phyloP scores from a whole-genome alignment of 164 flowering plant species.

The Amborella trichopoda region DNA sequence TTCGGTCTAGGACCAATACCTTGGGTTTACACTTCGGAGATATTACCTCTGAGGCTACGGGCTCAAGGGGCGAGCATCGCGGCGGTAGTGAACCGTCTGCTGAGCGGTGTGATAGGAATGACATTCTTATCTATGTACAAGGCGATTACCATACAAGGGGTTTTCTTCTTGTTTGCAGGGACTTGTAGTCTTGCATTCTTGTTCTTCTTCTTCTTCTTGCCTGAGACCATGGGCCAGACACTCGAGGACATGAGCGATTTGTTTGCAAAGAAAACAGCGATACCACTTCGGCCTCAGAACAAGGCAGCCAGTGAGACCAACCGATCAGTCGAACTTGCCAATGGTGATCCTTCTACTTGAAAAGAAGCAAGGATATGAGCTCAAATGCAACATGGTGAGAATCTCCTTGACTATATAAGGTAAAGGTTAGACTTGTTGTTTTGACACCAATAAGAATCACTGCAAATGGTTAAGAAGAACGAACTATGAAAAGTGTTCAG shows the following conservation, averaged over 20 bases:
- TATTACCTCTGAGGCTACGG: constrained; percentile 49
- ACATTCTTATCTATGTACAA: constrained; percentile 37
- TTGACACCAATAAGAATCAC: too few species aligned
- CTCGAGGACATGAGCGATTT: constrained; percentile 49
- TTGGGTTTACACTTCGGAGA: constrained; percentile 74
- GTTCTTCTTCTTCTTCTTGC: constrained; percentile 38
- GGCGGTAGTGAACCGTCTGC: constrained; percentile 39
- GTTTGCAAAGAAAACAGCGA: constrained; percentile 21
- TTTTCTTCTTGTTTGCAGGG: constrained; percentile 39
- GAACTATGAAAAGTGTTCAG: too few species aligned
- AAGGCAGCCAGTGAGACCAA: too few species aligned
- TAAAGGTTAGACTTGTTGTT: too few species aligned
- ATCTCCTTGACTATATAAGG: too few species aligned
- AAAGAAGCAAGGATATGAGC: too few species aligned
- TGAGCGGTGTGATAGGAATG: constrained; percentile 47
- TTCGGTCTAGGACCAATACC: constrained; percentile 70
- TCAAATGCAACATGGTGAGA: too few species aligned
- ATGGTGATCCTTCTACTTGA: too few species aligned
- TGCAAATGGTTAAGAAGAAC: too few species aligned
- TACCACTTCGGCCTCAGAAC: too few species aligned
- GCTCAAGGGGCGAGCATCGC: constrained; percentile 48
- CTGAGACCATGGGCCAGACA: constrained; percentile 55
- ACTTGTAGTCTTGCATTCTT: constrained; percentile 25
- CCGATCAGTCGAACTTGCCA: too few species aligned
- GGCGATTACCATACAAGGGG: constrained; percentile 39